Evolutionary conservation across 1,284 basidiomycete genomes (phyloP), one percentile per base, ranked within the genome.

Genomic region (Papiliotrema laurentii): DNA sequence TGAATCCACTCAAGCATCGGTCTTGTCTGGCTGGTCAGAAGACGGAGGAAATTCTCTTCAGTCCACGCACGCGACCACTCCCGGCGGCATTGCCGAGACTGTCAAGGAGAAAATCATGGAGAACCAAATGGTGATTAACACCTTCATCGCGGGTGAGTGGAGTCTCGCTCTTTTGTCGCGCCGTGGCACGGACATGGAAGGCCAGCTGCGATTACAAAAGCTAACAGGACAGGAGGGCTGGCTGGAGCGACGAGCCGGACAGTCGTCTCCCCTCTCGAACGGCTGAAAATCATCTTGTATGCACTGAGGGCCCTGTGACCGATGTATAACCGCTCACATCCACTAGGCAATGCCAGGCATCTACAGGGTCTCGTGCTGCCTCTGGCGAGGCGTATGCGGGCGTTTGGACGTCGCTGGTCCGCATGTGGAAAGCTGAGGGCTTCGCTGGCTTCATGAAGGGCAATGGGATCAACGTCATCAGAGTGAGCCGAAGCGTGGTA

Each of bases 251-350:
- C 88, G 9, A 90, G 87, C 55, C 79, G 92, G 50, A 96, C 93
- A 3, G 87, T 96, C 26, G 92, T 97, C 43, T 87, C 84, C 56
- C 92, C 93, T 14, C 74, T 97, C 16, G 93, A 97, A 66, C 76
- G 92, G 48, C 77, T 97, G 44, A 97, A 97, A 75, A 97, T 97
- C 66, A 96, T 97, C 57, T 86, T 94, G 90, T 92, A 63, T 65
- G 85, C 71, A 27, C 13, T 31, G 43, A 26, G 18, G 28, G 14
- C 19, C 24, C 22, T 34, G 18, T 21, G 40, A n/a, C 13, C 37
- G 39, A 41, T 45, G 28, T 33, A 18, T 36, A n/a, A n/a, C n/a
- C n/a, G n/a, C n/a, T n/a, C n/a, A n/a, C n/a, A n/a, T n/a, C n/a
- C 24, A 43, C 0, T 56, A 90, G 88, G 63, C 90, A 91, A 75